Evolutionary conservation across 768 basidiomycete genomes (phyloP).

Genomic region (Hemileccinum rubropunctum): DNA sequence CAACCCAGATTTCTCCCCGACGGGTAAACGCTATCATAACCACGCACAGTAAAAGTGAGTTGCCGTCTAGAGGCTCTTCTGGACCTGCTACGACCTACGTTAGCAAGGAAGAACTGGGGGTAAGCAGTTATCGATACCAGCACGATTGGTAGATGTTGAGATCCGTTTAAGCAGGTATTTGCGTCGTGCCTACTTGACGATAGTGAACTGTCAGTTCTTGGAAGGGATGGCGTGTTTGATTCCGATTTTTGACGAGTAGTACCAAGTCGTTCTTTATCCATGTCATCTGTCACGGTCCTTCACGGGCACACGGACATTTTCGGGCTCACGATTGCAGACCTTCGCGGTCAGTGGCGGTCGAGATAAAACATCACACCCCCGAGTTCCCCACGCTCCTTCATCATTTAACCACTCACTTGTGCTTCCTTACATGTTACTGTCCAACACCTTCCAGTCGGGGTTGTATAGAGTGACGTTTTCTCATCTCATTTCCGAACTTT

Average conservation of each 20-base stretch:
- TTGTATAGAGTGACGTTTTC: neutral
- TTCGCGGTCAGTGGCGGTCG: neutral
- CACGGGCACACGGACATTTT: neutral
- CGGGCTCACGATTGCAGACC: neutral
- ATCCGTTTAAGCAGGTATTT: conserved; percentile 25
- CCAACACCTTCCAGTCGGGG: neutral
- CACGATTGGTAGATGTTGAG: neutral
- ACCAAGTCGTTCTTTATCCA: too few relatives aligned
- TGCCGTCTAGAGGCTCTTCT: neutral
- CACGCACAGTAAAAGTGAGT: neutral
- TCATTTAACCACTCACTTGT: neutral
- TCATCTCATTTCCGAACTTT: neutral
- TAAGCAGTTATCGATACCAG: conserved; percentile 2
- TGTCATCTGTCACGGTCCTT: too few relatives aligned
- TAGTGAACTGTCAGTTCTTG: conserved; percentile 33
- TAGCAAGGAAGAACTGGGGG: conserved; percentile 23
- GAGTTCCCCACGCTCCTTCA: neutral
- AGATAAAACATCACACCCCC: neutral
- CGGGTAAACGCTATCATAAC: neutral
- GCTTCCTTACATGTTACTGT: conserved; percentile 3
- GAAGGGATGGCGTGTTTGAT: conserved; percentile 27
- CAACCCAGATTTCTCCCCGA: neutral
- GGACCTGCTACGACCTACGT: neutral
- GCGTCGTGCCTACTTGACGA: conserved; percentile 38
- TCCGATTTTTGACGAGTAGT: conserved; percentile 24